phyloP scores from a whole-genome alignment of 169 alveolate genomes.

The Cryptosporidium muris region DNA sequence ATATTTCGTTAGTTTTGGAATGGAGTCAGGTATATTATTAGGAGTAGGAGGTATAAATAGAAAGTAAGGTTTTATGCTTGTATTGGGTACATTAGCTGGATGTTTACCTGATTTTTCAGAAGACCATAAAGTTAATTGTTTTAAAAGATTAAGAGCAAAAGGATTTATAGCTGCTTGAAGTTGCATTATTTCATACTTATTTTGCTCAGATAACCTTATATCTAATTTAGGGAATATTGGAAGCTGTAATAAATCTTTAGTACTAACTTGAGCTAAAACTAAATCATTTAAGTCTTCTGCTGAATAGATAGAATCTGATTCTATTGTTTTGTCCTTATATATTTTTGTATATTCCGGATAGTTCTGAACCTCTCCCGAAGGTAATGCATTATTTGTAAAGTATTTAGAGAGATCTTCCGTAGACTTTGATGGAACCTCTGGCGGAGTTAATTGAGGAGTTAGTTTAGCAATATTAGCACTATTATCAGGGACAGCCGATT shows the following conservation, averaged over 20 bases:
- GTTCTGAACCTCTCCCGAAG: no score
- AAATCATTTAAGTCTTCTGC: constrained; percentile 48
- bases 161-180: constrained; percentile 24
- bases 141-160: constrained; percentile 3
- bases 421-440: neutral
- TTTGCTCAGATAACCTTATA: constrained; percentile 8
- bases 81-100: constrained; percentile 21
- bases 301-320: neutral
- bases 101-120: constrained; percentile 19
- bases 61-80: constrained; percentile 15
- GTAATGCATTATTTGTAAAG: no score
- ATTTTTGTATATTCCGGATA: no score
- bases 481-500: neutral
- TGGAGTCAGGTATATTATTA: constrained; percentile 55
- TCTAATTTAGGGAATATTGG: constrained; percentile 9
- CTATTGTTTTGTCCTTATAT: no score
- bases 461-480: neutral
- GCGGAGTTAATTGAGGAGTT: neutral
- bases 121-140: constrained; percentile 52
- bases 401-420: no score
- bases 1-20: constrained; percentile 3
- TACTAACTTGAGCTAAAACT: constrained; percentile 14
- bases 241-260: constrained; percentile 11
- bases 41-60: constrained; percentile 66
- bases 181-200: constrained; percentile 29